A percentile compares a stretch with the other conserved stretches of the same genome.
Evolutionary conservation across 208 protist species (phyloP).

Genomic region (Leishmania aethiopica): DNA sequence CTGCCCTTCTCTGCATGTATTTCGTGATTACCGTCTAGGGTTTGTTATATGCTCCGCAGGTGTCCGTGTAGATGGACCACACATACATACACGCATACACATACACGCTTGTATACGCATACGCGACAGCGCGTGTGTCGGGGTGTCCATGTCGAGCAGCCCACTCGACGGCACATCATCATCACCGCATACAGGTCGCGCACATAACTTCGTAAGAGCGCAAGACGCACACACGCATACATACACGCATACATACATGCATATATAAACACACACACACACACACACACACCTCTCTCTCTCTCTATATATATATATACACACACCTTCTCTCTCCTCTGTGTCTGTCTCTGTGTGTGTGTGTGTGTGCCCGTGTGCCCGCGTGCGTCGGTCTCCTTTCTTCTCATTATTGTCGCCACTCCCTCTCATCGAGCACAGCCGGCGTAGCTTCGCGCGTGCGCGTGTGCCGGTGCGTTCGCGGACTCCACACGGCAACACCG

Average conservation of each 20-base stretch:
- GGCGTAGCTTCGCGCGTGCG: neutral
- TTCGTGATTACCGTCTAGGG: too few relatives aligned
- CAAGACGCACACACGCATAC: neutral
- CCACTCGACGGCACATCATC: neutral
- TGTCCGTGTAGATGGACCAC: neutral
- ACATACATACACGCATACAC: neutral
- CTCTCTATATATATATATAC: neutral
- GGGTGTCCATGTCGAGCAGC: neutral
- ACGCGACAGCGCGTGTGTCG: neutral
- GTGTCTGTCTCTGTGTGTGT: neutral
- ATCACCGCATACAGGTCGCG: neutral
- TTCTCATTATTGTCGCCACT: too few relatives aligned
- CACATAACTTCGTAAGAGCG: neutral
- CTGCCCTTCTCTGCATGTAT: neutral
- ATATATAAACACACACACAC: neutral
- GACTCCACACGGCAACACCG: neutral
- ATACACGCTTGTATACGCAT: neutral
- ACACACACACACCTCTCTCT: neutral
- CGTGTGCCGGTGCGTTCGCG: neutral
- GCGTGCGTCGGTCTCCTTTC: constrained; percentile 6
- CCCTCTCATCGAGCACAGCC: too few relatives aligned
- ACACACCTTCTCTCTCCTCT: neutral
- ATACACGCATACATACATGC: neutral
- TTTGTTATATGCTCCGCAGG: neutral
- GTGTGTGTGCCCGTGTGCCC: neutral